Evolutionary conservation across 495 filamentous ascomycete species (phyloP).

Genomic region (Pyrenopolyporus hunteri): DNA sequence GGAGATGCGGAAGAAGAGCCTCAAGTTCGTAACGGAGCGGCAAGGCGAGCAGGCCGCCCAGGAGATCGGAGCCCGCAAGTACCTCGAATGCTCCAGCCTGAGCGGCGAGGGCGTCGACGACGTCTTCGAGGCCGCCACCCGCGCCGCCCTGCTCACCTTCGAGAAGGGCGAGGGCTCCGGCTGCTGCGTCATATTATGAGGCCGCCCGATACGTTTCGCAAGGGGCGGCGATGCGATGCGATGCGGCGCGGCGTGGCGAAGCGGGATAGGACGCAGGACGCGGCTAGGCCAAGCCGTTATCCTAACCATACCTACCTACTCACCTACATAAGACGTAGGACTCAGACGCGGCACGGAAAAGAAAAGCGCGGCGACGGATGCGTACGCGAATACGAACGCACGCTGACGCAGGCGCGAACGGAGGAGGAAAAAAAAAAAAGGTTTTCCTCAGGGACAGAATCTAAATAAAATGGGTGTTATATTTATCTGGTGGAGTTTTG

Average conservation of each 20-base stretch:
- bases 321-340: too few relatives aligned
- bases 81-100: constrained; percentile 94
- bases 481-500: neutral
- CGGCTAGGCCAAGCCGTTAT: too few relatives aligned
- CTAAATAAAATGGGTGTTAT: neutral
- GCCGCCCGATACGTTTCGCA: neutral
- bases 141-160: constrained; percentile 90
- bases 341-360: too few relatives aligned
- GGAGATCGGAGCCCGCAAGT: constrained; percentile 90
- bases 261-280: too few relatives aligned
- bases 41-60: constrained; percentile 81
- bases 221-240: neutral
- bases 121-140: constrained; percentile 96
- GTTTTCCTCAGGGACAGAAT: neutral
- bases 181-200: constrained; percentile 93
- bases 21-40: constrained; percentile 80
- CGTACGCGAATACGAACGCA: too few relatives aligned
- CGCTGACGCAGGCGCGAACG: too few relatives aligned
- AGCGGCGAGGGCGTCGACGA: constrained; percentile 99
- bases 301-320: too few relatives aligned
- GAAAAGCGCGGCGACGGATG: too few relatives aligned
- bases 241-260: neutral
- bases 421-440: too few relatives aligned
- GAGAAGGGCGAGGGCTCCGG: constrained; percentile 82
- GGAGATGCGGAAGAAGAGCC: constrained; percentile 95